These are phyloP conservation scores for Remersonia thermophila DNA, from an alignment of 2,329 filamentous ascomycete genomes.

Conservation along the genomic window DNA sequence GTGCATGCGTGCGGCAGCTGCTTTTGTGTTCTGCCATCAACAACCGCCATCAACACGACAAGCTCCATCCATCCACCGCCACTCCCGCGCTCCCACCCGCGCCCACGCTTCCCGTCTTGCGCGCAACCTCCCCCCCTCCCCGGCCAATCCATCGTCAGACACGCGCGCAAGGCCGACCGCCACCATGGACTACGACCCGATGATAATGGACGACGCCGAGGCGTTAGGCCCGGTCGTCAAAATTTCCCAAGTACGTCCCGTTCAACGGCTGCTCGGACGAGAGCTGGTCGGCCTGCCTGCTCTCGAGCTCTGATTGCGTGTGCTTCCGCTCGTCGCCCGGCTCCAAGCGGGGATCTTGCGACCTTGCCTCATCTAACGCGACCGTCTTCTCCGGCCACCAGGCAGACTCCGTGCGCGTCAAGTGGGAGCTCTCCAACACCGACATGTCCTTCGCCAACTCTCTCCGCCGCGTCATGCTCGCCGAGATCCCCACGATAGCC, in stretches of 20 bases:
- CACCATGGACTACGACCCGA: slow-evolving; percentile 46
- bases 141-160: neutral
- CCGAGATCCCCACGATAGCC: slow-evolving; percentile 87
- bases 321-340: neutral
- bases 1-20: too few relatives aligned
- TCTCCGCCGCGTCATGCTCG: slow-evolving; percentile 77
- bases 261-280: slow-evolving; percentile 1
- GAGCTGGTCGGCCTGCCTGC: too few relatives aligned
- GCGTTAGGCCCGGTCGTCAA: slow-evolving; percentile 44
- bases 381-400: slow-evolving; percentile 26
- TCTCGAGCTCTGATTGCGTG: too few relatives aligned
- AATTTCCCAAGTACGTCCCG: slow-evolving; percentile 39
- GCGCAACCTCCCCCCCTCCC: neutral
- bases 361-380: slow-evolving; percentile 11
- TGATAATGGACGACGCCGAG: slow-evolving; percentile 49
- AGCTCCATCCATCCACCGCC: too few relatives aligned
- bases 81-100: too few relatives aligned
- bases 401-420: slow-evolving; percentile 70
- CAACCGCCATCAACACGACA: neutral
- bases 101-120: neutral
- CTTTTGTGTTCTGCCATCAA: neutral
- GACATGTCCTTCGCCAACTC: slow-evolving; percentile 90
- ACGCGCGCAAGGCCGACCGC: neutral
- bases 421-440: slow-evolving; percentile 83
- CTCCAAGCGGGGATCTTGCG: neutral